A percentile compares a stretch with the other conserved stretches of the same genome.
Evolutionary conservation across 176 grass and related monocot species (phyloP).

Genomic region (Zizania latifolia): DNA sequence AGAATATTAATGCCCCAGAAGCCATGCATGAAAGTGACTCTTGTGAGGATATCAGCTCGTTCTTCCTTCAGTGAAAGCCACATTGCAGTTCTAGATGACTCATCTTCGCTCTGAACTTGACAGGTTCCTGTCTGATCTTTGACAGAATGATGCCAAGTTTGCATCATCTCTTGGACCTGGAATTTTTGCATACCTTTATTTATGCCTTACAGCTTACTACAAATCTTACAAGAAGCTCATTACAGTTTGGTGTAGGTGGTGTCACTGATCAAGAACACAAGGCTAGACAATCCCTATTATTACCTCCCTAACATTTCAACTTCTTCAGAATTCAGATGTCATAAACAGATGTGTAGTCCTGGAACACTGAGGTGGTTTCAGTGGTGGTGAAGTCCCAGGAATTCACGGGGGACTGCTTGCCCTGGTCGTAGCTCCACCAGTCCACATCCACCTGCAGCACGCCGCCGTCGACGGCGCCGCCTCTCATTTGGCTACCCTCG

Average conservation of each 20-base stretch:
- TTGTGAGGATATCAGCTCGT: not conserved
- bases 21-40: not conserved
- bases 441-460: slow-evolving; percentile 36
- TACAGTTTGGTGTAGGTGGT: slow-evolving; percentile 1
- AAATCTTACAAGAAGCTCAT: slow-evolving; percentile 33
- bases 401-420: slow-evolving; percentile 27
- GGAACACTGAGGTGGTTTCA: slow-evolving; percentile 40
- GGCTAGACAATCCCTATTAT: slow-evolving; percentile 30
- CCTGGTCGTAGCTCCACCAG: slow-evolving; percentile 64
- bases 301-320: slow-evolving; percentile 11
- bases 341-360: slow-evolving; percentile 51
- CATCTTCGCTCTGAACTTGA: not conserved
- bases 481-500: not conserved
- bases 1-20: not conserved
- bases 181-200: slow-evolving; percentile 34
- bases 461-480: not conserved
- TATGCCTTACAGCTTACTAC: slow-evolving; percentile 34
- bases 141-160: not conserved
- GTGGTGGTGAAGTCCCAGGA: slow-evolving; percentile 51
- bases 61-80: not conserved
- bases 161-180: not conserved
- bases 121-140: not conserved
- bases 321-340: slow-evolving; percentile 30
- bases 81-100: not conserved
- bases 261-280: slow-evolving; percentile 23